Evolutionary conservation across 2,329 filamentous ascomycete species (phyloP), one percentile per base, ranked within the genome.

Genomic region (Penicillium sp.): DNA sequence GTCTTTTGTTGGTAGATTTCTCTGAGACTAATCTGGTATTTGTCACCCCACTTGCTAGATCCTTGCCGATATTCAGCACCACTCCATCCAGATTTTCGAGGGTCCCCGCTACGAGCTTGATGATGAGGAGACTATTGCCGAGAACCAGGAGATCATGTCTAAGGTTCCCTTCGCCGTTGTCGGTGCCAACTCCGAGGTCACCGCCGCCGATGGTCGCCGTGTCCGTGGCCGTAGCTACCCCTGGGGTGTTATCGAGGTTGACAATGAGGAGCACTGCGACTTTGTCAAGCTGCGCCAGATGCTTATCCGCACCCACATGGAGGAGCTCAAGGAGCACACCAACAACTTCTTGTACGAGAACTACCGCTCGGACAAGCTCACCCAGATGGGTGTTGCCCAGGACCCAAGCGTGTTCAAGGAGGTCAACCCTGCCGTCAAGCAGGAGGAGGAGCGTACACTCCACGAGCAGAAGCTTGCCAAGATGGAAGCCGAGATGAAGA

Each of bases 401-500:
- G 95, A 99, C 82, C 93, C 93, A 71, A 97, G 91, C 78, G 95
- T 99, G 71, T 99, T 99, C 91, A 99, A 99, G 88, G 95, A 99
- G 88, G 93, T 99, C 85, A 99, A 99, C 87, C 95, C 95, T 66
- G 94, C 95, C 51, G 95, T 98, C 82, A 99, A 99, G 89, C 95
- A 99, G 82, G 95, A 99, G 80, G 95, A 99, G 83, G 95, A 99
- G 85, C 92, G 95, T 74, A 89, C 91, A 67, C 85, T 99, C 71
- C 95, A 99, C 86, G 95, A 99, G 83, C 93, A 97, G 86, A 99
- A 99, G 86, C 92, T 99, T 72, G 92, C 94, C 80, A 99, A 99
- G 92, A 99, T 99, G 95, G 95, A 99, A 82, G 89, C 93, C 75
- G 95, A 99, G 81, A 99, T 99, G 95, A 99, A 99, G 92, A 97